Evolutionary conservation across 108 stramenopile genomes (phyloP), one percentile per base, ranked within the genome.

Genomic region (Skeletonema marinoi): DNA sequence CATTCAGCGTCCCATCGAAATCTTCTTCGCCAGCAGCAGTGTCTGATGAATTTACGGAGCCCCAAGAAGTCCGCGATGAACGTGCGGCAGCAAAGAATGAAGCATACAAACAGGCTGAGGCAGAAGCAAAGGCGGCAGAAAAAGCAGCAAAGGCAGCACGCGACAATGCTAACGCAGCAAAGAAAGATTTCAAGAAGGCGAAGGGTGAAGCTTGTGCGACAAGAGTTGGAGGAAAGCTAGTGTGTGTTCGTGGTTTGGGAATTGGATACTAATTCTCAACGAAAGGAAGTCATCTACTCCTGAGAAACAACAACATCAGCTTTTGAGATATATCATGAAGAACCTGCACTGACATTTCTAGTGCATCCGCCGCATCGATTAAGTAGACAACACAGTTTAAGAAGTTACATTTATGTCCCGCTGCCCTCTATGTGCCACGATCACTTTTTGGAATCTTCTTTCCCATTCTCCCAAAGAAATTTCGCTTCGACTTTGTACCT

Each of bases 121-220:
- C 76, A 8, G 82, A 82, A 16, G 91, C 87, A 25, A 93, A 80
- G 87, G 87, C 74, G 79, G 83, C 73, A 44, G 62, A 85, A 58
- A 87, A 88, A 69, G 87, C 90, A 25, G 73, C 71, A 32, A 77
- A 77, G 29, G 60, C 79, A 32, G 80, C 80, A 11, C 85, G 89
- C 65, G 71, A 75, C 11, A 79, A 80, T 30, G 91, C 90, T 16
- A 86, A 92, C 12, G 86, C 82, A 38, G 89, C 89, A 58, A 91
- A 92, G 83, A 87, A 91, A 71, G 66, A 70, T 21, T 87, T 89
- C 39, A 87, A 83, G 67, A 76, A 68, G 30, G 89, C 89, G 19
- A 96, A 96, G 84, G 92, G 89, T 82, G 86, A 85, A 39, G 95
- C 95, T 6, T 96, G 95, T 70, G 77, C 68, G 21, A 92, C 91